A percentile compares a stretch with the other conserved stretches of the same genome.
These are phyloP conservation scores for Boeremia exigua DNA, from an alignment of 2,329 filamentous ascomycete genomes.

Conservation along the genomic window DNA sequence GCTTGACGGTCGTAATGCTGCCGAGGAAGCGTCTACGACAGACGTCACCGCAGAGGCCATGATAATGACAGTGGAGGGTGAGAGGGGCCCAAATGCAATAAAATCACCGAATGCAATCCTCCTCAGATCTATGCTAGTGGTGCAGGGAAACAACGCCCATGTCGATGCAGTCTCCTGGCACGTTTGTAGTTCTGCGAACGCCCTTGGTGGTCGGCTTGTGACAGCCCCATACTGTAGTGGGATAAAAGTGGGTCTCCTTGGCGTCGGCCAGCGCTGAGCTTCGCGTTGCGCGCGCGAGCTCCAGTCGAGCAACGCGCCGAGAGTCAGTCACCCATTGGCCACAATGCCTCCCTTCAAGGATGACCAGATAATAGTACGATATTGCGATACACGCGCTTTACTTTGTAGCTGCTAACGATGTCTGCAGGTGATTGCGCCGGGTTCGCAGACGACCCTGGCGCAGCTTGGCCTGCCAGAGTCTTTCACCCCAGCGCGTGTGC, in stretches of 20 bases:
- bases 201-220: slow-evolving; percentile 26
- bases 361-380: slow-evolving; percentile 52
- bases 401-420: background rate
- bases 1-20: slow-evolving; percentile 8
- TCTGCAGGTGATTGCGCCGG: slow-evolving; percentile 72
- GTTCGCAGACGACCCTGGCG: slow-evolving; percentile 87
- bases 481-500: slow-evolving; percentile 87
- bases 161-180: slow-evolving; percentile 24
- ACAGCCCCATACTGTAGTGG: slow-evolving; percentile 11
- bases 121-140: slow-evolving; percentile 2
- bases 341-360: slow-evolving; percentile 54
- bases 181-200: slow-evolving; percentile 23
- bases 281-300: slow-evolving; percentile 19
- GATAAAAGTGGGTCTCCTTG: slow-evolving; percentile 15
- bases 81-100: slow-evolving; percentile 3
- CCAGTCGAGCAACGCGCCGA: slow-evolving; percentile 13
- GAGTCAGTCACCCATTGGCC: slow-evolving; percentile 32
- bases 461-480: slow-evolving; percentile 88
- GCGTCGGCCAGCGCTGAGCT: slow-evolving; percentile 7
- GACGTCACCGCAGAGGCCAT: slow-evolving; percentile 36
- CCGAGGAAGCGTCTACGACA: slow-evolving; percentile 28
- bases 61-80: slow-evolving; percentile 17
- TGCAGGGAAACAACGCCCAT: slow-evolving; percentile 25
- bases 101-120: slow-evolving; percentile 6
- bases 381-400: slow-evolving; percentile 19